These are phyloP conservation scores for Pyrenochaeta sp. DNA, from an alignment of 2,329 filamentous ascomycete genomes.

Conservation along the genomic window DNA sequence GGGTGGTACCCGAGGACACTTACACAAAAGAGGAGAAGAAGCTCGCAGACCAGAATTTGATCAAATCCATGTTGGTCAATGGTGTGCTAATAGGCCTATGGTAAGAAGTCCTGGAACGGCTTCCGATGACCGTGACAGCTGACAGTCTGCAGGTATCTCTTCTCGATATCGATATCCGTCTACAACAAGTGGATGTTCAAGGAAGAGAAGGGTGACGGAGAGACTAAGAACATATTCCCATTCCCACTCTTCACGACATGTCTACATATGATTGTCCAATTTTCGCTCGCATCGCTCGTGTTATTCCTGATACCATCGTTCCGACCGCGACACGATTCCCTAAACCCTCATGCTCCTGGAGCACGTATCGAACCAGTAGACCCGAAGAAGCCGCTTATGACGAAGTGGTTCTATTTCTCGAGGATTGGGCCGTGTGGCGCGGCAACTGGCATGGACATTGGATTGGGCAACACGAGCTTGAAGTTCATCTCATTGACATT, in stretches of 20 bases:
- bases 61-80: slow-evolving; percentile 76
- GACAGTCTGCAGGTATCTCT: slow-evolving; percentile 65
- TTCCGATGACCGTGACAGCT: slow-evolving; percentile 10
- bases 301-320: slow-evolving; percentile 84
- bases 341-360: slow-evolving; percentile 42
- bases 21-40: slow-evolving; percentile 77
- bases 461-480: slow-evolving; percentile 92
- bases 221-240: slow-evolving; percentile 72
- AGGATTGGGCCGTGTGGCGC: slow-evolving; percentile 90
- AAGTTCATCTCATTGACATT: slow-evolving; percentile 98
- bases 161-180: slow-evolving; percentile 79
- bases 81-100: slow-evolving; percentile 83
- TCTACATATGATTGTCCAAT: slow-evolving; percentile 93
- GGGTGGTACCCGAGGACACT: slow-evolving; percentile 62
- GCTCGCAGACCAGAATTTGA: slow-evolving; percentile 76
- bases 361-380: slow-evolving; percentile 43
- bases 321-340: slow-evolving; percentile 68
- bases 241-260: slow-evolving; percentile 96
- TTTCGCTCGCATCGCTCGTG: slow-evolving; percentile 77
- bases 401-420: slow-evolving; percentile 88
- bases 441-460: slow-evolving; percentile 94
- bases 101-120: slow-evolving; percentile 56
- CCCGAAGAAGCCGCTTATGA: slow-evolving; percentile 72
- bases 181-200: slow-evolving; percentile 99
- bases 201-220: slow-evolving; percentile 54